These are phyloP conservation scores for Corynespora cassiicola DNA, from an alignment of 2,329 filamentous ascomycete genomes.

Conservation along the genomic window DNA sequence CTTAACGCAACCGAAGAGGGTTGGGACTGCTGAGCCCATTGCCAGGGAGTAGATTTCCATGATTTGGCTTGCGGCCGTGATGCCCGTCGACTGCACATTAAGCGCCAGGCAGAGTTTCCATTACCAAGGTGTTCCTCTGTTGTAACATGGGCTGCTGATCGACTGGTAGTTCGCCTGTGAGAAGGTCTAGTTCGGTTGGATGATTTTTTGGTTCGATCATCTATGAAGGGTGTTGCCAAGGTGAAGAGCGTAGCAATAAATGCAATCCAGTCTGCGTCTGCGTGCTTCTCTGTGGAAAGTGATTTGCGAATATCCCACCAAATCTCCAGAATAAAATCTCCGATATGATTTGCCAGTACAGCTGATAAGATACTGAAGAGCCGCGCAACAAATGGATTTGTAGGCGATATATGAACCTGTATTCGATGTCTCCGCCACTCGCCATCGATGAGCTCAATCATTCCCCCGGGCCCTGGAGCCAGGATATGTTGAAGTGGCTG, in stretches of 20 bases:
- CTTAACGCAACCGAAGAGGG: constrained; percentile 29
- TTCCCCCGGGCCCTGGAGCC: constrained; percentile 30
- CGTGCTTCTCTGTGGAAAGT: constrained; percentile 18
- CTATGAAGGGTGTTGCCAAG: constrained; percentile 44
- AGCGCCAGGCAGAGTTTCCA: constrained; percentile 36
- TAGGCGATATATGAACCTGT: constrained; percentile 37
- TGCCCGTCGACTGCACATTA: constrained; percentile 41
- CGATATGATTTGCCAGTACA: constrained; percentile 42
- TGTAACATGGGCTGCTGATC: constrained; percentile 28
- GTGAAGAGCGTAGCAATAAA: constrained; percentile 49
- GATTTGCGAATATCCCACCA: constrained; percentile 46
- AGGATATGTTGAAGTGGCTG: constrained; percentile 29
- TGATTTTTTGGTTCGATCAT: constrained; percentile 32
- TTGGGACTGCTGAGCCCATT: constrained; percentile 37
- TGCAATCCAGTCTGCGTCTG: constrained; percentile 44
- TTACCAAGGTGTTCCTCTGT: constrained; percentile 29
- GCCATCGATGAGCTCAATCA: constrained; percentile 40
- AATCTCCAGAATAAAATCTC: constrained; percentile 44
- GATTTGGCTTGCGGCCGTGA: constrained; percentile 30
- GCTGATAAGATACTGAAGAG: constrained; percentile 39
- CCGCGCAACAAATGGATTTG: constrained; percentile 31
- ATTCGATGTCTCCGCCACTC: constrained; percentile 40
- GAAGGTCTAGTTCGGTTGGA: constrained; percentile 21
- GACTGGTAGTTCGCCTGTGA: constrained; percentile 30
- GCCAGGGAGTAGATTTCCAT: constrained; percentile 42